Percentiles rank a stretch among this genome's conserved stretches.
phyloP scores from a whole-genome alignment of 83 land plant genomes.

The Thuja plicata region DNA sequence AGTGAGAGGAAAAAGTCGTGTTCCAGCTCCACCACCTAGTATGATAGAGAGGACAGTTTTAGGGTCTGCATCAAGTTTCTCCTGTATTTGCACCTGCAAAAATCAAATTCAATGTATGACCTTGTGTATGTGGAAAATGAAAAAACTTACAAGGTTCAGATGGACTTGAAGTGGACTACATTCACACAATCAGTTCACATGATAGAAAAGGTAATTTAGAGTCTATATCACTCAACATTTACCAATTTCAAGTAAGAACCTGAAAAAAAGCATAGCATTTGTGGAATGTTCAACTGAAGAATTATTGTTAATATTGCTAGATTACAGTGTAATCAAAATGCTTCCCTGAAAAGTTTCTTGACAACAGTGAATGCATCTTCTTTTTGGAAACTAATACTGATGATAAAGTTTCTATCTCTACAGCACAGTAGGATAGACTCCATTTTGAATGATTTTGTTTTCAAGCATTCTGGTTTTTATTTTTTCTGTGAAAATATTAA shows the following conservation, averaged over 20 bases:
- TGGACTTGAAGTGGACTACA: background rate
- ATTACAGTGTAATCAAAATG: background rate
- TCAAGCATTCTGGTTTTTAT: too few relatives aligned
- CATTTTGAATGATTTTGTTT: too few relatives aligned
- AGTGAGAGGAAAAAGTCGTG: conserved; percentile 71
- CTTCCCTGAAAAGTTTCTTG: background rate
- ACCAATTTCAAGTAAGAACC: background rate
- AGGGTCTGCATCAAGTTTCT: conserved; percentile 48
- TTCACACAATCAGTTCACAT: background rate
- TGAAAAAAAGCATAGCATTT: background rate
- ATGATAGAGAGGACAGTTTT: conserved; percentile 58
- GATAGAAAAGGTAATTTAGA: background rate
- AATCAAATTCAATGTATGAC: background rate
- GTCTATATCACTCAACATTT: background rate
- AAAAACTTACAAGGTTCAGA: background rate
- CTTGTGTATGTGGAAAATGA: background rate
- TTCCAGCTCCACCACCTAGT: conserved; percentile 77
- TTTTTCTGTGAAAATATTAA: too few relatives aligned
- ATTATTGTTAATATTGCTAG: background rate
- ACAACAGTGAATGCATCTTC: background rate
- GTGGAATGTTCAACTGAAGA: background rate
- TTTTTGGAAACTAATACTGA: background rate
- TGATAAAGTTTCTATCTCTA: background rate
- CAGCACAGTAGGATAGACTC: too few relatives aligned
- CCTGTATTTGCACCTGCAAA: conserved; percentile 37